A percentile compares a stretch with the other conserved stretches of the same genome.
Evolutionary conservation across 371 early-diverging fungal species (phyloP).

Genomic region (Mucor piriformis): DNA sequence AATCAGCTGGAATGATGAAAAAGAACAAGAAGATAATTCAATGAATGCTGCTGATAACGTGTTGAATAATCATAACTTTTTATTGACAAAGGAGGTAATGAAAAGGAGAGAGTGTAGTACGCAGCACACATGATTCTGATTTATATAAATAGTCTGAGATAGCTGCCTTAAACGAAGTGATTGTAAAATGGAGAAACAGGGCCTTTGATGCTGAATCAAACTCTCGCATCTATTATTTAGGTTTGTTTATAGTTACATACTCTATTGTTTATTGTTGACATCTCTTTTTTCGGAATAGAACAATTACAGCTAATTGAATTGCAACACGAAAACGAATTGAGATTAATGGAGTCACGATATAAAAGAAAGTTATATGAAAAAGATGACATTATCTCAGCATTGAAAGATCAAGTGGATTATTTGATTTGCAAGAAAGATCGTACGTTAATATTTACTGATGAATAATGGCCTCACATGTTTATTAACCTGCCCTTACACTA

Average conservation of each 20-base stretch:
- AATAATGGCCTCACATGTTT: slow-evolving; percentile 10
- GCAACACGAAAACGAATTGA: slow-evolving; percentile 14
- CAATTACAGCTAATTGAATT: slow-evolving; percentile 16
- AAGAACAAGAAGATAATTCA: slow-evolving; percentile 2
- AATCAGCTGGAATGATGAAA: slow-evolving; percentile 7
- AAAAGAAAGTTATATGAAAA: slow-evolving; percentile 15
- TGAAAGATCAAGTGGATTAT: slow-evolving; percentile 23
- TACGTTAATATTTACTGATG: neutral
- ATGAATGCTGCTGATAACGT: slow-evolving; percentile 5
- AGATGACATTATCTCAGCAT: slow-evolving; percentile 13
- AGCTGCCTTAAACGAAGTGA: slow-evolving; percentile 25
- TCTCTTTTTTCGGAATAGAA: slow-evolving; percentile 1
- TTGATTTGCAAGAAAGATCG: slow-evolving; percentile 7
- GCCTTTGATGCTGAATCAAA: slow-evolving; percentile 17
- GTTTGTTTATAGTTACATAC: slow-evolving; percentile 5
- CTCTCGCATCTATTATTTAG: slow-evolving; percentile 5
- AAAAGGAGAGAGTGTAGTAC: neutral
- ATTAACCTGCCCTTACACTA: neutral
- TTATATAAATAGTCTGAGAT: slow-evolving; percentile 27
- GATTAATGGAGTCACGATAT: slow-evolving; percentile 20
- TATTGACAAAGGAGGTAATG: slow-evolving; percentile 32
- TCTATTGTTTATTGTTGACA: slow-evolving; percentile 7
- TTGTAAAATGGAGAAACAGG: slow-evolving; percentile 20
- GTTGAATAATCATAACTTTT: slow-evolving; percentile 12
- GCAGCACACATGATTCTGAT: neutral